phyloP scores from a whole-genome alignment of 805 yeast genomes.

The Suhomyces sp. region DNA sequence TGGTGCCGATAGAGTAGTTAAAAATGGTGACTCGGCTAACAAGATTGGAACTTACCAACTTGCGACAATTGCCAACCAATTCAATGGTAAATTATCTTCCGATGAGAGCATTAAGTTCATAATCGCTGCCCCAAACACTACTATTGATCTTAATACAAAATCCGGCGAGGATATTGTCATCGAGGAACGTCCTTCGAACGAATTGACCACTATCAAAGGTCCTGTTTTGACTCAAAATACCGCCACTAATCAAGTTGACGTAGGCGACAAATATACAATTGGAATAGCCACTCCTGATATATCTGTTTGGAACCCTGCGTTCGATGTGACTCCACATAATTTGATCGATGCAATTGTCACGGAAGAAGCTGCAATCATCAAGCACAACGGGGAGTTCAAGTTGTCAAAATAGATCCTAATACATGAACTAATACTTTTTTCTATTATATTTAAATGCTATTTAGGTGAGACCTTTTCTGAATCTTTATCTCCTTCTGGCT shows the following conservation, averaged over 20 bases:
- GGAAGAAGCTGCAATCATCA: slow-evolving; percentile 61
- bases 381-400: slow-evolving; percentile 52
- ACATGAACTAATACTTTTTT: background rate
- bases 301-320: slow-evolving; percentile 93
- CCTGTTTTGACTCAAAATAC: slow-evolving; percentile 18
- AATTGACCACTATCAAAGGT: slow-evolving; percentile 76
- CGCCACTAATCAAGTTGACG: slow-evolving; percentile 16
- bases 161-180: slow-evolving; percentile 76
- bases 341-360: slow-evolving; percentile 88
- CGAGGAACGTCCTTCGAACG: slow-evolving; percentile 82
- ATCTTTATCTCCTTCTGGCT: background rate
- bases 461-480: background rate
- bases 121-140: slow-evolving; percentile 94
- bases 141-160: slow-evolving; percentile 67
- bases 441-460: background rate
- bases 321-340: slow-evolving; percentile 85
- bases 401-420: slow-evolving; percentile 18
- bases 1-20: slow-evolving; percentile 93
- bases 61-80: slow-evolving; percentile 64
- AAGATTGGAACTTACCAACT: slow-evolving; percentile 94
- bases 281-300: slow-evolving; percentile 84
- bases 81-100: slow-evolving; percentile 19
- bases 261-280: slow-evolving; percentile 48
- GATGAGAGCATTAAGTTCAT: slow-evolving; percentile 65
- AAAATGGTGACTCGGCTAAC: slow-evolving; percentile 94